These are phyloP conservation scores for Arxiozyma slooffiae DNA, from an alignment of 1,139 yeast species.

Conservation along the genomic window DNA sequence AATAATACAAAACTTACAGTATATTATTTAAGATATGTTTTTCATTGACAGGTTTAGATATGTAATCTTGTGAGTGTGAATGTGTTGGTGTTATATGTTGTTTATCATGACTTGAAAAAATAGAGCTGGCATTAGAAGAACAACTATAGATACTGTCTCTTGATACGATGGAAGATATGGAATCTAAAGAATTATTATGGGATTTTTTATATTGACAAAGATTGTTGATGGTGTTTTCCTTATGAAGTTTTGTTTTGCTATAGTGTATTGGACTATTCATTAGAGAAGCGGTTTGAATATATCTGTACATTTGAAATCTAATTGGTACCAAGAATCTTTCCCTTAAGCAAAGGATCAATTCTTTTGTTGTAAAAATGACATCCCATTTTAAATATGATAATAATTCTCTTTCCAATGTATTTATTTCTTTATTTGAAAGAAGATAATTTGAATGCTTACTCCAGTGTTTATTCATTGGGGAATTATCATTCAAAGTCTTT, in stretches of 20 bases:
- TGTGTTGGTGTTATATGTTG: background rate
- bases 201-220: background rate
- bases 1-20: no score
- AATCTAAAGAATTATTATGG: conserved; percentile 1
- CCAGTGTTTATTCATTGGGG: conserved; percentile 95
- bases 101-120: background rate
- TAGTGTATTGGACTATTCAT: conserved; percentile 6
- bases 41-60: background rate
- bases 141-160: background rate
- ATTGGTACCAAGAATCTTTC: conserved; percentile 63
- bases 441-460: conserved; percentile 81
- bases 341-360: conserved; percentile 56
- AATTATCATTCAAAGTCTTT: conserved; percentile 81
- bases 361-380: conserved; percentile 57
- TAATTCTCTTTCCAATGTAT: conserved; percentile 83
- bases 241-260: background rate
- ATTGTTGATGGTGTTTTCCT: background rate
- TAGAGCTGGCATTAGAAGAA: background rate
- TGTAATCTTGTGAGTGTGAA: background rate
- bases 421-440: conserved; percentile 66
- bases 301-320: conserved; percentile 32
- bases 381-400: conserved; percentile 80
- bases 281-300: background rate
- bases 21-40: background rate
- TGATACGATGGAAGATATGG: conserved; percentile 1